Evolutionary conservation across 2,329 filamentous ascomycete species (phyloP), one percentile per base, ranked within the genome.

Genomic region (Fusarium torreyae): DNA sequence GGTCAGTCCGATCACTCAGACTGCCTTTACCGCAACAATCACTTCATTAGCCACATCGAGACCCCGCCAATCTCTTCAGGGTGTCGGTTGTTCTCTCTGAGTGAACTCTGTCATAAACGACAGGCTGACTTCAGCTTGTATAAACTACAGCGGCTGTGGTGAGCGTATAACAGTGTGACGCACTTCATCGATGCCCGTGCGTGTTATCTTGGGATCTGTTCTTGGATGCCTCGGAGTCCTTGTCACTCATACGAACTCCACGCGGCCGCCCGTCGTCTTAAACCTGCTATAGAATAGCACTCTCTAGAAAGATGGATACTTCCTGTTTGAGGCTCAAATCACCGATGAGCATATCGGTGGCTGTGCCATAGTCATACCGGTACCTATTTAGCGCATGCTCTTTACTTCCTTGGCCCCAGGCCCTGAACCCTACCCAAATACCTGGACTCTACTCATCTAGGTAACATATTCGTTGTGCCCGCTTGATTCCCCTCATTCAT

Each of bases 311-410:
- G 17, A 59, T 31, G 58, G 57, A 62, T 57, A 44, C 51, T 50
- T 33, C 39, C 48, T 49, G 49, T 24, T 64, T 72, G 71, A 73
- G 71, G 60, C 63, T 74, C 61, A 74, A 70, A 66, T 57, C 55
- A 46, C 44, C 52, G 56, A 60, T 55, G 55, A 62, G 44, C 28
- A 36, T 48, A 52, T 59, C 48, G 31, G 26, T 24, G 46, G 28
- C 26, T 40, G 39, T 39, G 31, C 20, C 40, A 52, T 44, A 38
- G 38, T 18, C 34, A 40, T 26, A 45, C 18, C 18, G 18, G 20
- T 48, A 40, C 18, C 42, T 58, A 26, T 51, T 42, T 64, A 62
- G 58, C 49, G 57, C 60, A 52, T 54, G 36, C 43, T 52, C 43
- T 44, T 13, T 31, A 34, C 42, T 49, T 56, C 17, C 33, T 50